Evolutionary conservation across 306 rosid genomes (phyloP).

Genomic region (Chamaecrista fasciculata): DNA sequence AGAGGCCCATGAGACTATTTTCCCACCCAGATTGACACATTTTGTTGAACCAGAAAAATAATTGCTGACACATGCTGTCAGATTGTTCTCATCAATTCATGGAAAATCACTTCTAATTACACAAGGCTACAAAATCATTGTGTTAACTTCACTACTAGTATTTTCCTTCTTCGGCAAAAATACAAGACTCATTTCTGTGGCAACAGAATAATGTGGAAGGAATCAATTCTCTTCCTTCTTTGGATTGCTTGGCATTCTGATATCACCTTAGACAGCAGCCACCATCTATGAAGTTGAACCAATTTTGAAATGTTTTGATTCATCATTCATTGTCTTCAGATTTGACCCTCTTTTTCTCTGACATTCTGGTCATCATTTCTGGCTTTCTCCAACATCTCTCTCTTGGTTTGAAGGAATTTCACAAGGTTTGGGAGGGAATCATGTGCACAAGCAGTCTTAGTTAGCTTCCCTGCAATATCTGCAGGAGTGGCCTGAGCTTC

Average conservation of each 20-base stretch:
- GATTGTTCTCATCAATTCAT: background rate
- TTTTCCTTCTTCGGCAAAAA: background rate
- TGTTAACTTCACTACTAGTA: background rate
- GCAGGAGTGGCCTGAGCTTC: conserved; percentile 50
- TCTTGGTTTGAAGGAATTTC: conserved; percentile 14
- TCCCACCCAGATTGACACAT: no score
- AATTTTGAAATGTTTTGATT: background rate
- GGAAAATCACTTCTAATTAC: no score
- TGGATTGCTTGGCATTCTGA: background rate
- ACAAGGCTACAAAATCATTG: background rate
- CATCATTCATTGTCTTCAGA: background rate
- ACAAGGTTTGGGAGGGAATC: conserved; percentile 34
- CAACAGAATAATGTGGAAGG: background rate
- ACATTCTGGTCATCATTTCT: background rate
- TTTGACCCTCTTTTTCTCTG: background rate
- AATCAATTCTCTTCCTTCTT: background rate
- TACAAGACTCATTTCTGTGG: background rate
- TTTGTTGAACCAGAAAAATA: no score
- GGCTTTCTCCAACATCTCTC: background rate
- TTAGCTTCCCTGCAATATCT: conserved; percentile 47
- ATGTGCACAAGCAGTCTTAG: conserved; percentile 24
- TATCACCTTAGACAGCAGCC: background rate
- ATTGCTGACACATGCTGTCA: background rate
- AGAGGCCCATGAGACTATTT: no score
- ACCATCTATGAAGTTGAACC: background rate